Evolutionary conservation across 768 basidiomycete species (phyloP).

Genomic region (Rhizopogon vesiculosus): DNA sequence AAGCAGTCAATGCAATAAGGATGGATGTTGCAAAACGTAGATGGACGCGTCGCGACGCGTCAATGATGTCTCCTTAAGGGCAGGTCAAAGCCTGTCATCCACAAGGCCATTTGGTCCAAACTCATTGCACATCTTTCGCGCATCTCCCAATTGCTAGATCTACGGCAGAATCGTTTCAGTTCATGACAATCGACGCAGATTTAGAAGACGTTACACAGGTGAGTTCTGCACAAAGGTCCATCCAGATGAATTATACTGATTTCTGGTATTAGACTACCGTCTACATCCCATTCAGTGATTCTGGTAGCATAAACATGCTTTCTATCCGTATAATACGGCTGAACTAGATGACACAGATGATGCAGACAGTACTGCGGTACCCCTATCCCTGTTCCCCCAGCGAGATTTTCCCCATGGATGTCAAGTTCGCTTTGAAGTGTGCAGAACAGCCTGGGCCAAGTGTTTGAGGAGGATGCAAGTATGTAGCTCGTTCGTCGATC

Average conservation of each 20-base stretch:
- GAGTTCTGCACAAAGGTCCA: not conserved
- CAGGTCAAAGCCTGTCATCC: slow-evolving; percentile 24
- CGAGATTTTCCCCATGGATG: slow-evolving; percentile 28
- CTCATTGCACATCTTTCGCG: too few relatives aligned
- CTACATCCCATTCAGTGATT: slow-evolving; percentile 22
- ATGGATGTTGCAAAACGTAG: slow-evolving; percentile 5
- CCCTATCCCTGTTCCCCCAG: slow-evolving; percentile 18
- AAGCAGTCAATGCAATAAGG: too few relatives aligned
- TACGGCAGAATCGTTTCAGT: not conserved
- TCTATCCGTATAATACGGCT: not conserved
- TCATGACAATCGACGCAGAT: slow-evolving; percentile 10
- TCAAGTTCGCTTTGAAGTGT: slow-evolving; percentile 45
- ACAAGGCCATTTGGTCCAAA: too few relatives aligned
- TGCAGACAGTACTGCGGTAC: not conserved
- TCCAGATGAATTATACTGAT: slow-evolving; percentile 5
- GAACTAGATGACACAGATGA: not conserved
- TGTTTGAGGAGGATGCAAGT: slow-evolving; percentile 58
- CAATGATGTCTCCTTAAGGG: slow-evolving; percentile 41
- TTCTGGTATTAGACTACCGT: slow-evolving; percentile 16
- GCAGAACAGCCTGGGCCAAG: slow-evolving; percentile 52
- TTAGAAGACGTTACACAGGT: slow-evolving; percentile 25
- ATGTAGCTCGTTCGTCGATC: slow-evolving; percentile 5
- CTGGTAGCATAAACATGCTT: slow-evolving; percentile 13
- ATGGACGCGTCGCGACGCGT: slow-evolving; percentile 52
- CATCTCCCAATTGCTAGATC: not conserved